These are phyloP conservation scores for Phaeosphaeriaceae sp. DNA, from an alignment of 2,329 filamentous ascomycete genomes.

Conservation along the genomic window DNA sequence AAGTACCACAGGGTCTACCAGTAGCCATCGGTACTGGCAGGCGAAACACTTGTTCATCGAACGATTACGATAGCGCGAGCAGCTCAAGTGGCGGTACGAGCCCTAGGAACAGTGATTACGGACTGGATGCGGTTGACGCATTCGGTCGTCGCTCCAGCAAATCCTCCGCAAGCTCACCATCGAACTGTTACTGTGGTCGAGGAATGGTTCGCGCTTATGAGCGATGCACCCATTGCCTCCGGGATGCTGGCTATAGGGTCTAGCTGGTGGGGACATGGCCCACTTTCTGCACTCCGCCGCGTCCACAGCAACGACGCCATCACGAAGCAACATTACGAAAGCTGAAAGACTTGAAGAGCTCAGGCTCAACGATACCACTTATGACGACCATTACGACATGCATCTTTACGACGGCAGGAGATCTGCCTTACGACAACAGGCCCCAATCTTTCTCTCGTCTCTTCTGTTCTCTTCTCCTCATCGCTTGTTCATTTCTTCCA, in stretches of 20 bases:
- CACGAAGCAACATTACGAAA: constrained; percentile 14
- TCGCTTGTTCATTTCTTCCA: neutral
- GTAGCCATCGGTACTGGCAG: constrained; percentile 69
- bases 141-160: constrained; percentile 44
- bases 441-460: neutral
- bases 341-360: constrained; percentile 44
- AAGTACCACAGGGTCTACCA: constrained; percentile 67
- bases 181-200: constrained; percentile 47
- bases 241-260: constrained; percentile 49
- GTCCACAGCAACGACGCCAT: constrained; percentile 19
- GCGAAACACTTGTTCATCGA: constrained; percentile 55
- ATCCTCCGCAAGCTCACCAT: constrained; percentile 35
- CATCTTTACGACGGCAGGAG: constrained; percentile 13
- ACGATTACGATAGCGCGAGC: constrained; percentile 59
- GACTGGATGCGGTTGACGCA: constrained; percentile 46
- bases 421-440: neutral
- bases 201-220: constrained; percentile 51
- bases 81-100: constrained; percentile 64
- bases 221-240: constrained; percentile 52
- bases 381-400: constrained; percentile 18
- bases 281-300: neutral
- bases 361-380: constrained; percentile 45
- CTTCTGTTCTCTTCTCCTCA: neutral
- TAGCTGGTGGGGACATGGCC: constrained; percentile 2
- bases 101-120: constrained; percentile 57